phyloP scores from a whole-genome alignment of 257 asterid species.

The Fraxinus pennsylvanica region DNA sequence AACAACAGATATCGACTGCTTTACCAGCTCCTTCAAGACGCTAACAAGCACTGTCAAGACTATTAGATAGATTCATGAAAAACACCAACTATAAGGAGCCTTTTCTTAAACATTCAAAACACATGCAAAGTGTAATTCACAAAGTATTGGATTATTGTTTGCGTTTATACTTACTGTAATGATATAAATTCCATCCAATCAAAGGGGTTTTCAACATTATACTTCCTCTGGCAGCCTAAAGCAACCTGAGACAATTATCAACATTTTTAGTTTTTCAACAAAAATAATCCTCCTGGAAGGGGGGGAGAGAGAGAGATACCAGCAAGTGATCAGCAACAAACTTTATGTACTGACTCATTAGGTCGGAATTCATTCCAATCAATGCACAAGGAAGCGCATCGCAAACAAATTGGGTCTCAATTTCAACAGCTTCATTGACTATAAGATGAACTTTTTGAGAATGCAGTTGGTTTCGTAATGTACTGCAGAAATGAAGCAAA shows the following conservation, averaged over 20 bases:
- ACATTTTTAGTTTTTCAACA: conserved; percentile 1
- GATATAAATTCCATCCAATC: conserved; percentile 88
- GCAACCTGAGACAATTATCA: conserved; percentile 43
- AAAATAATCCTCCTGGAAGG: background rate
- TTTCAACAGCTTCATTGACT: conserved; percentile 79
- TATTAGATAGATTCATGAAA: background rate
- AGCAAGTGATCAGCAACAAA: conserved; percentile 75
- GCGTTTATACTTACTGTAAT: conserved; percentile 55
- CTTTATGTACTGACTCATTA: conserved; percentile 71
- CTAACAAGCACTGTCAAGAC: background rate
- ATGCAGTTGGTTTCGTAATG: conserved; percentile 51
- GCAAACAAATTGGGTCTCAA: conserved; percentile 69
- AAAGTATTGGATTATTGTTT: background rate
- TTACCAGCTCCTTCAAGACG: background rate
- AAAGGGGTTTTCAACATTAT: conserved; percentile 67
- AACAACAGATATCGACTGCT: background rate
- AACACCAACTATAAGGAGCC: background rate
- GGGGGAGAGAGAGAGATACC: conserved; percentile 43
- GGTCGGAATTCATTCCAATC: conserved; percentile 67
- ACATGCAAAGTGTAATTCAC: background rate
- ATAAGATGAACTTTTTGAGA: conserved; percentile 62
- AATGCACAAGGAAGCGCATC: conserved; percentile 88
- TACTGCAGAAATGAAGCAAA: conserved; percentile 37
- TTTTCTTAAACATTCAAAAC: background rate
- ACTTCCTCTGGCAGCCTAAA: conserved; percentile 56